Evolutionary conservation across 2,329 filamentous ascomycete species (phyloP), one percentile per base, ranked within the genome.

Genomic region (Waltergamsia citrina): DNA sequence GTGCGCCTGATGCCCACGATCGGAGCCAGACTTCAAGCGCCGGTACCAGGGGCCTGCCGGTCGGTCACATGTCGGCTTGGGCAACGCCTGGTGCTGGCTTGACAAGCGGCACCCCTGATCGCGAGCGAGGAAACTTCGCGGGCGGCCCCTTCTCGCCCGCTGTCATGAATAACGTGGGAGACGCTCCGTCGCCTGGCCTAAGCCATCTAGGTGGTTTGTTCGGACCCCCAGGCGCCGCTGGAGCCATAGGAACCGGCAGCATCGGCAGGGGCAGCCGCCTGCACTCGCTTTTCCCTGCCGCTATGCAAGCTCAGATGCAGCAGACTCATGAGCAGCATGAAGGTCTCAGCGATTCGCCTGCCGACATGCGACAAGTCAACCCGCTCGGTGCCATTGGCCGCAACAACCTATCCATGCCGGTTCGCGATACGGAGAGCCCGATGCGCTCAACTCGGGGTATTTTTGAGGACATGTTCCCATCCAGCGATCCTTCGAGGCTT

Each of bases 291-390:
- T 95, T 98, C 50, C 88, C 90, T 7, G 64, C 78, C 2, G 80
- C 82, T 5, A 88, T 94, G 83, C 88, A 95, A 59, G 84, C 87
- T 23, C 85, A 93, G 54, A 88, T 93, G 81, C 83, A 87, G 39
- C 83, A 87, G 39, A 61, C 62, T 4, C 71, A 78, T 20, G 82
- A 90, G 10, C 28, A 36, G 23, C 29, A 37, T 14, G 34, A 36
- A 12, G 17, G 24, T 38, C 46, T 78, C 32, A 63, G 67, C 23
- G 78, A 81, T 38, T 66, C 65, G 2, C 52, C 70, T 10, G 68
- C 71, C 5, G 76, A 82, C 40, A 59, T 77, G 36, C 72, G 77
- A 34, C 19, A 8, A 4, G 74, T 78, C 39, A 75, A 76, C 40
- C 73, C 74, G 4, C 69, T 84, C 7, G 78, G 78, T 24, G 74